phyloP scores from a whole-genome alignment of 2,329 filamentous ascomycete genomes.

The Botryotinia convoluta region DNA sequence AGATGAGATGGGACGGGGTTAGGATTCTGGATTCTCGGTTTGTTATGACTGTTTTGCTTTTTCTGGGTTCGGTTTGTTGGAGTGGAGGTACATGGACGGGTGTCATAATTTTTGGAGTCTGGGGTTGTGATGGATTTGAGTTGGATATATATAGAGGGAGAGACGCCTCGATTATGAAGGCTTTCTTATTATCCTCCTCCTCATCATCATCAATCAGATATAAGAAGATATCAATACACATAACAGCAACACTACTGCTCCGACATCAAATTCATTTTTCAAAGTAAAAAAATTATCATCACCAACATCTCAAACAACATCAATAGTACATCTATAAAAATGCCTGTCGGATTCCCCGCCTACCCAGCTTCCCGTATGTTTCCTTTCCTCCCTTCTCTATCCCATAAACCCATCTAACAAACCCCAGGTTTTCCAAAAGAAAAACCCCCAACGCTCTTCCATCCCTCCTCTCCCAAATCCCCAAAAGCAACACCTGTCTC shows the following conservation, averaged over 20 bases:
- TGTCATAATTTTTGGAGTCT: not conserved
- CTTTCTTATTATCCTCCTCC: not conserved
- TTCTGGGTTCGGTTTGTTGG: not conserved
- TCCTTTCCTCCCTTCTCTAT: not conserved
- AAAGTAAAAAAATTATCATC: not conserved
- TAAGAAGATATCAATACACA: not conserved
- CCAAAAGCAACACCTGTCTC: not conserved
- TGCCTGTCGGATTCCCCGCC: slow-evolving; percentile 18
- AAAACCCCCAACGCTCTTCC: slow-evolving; percentile 28
- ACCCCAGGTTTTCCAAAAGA: slow-evolving; percentile 29
- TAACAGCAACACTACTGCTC: not conserved
- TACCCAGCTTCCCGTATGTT: slow-evolving; percentile 23
- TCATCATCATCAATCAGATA: not conserved
- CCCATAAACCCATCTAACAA: slow-evolving; percentile 11
- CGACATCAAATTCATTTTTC: not conserved
- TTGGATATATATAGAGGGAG: slow-evolving; percentile 4
- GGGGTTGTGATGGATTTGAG: not conserved
- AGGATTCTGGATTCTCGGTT: not conserved
- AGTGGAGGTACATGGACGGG: not conserved
- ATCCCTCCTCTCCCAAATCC: slow-evolving; percentile 32
- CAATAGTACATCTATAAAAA: slow-evolving; percentile 5
- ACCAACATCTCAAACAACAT: not conserved
- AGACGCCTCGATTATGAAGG: not conserved
- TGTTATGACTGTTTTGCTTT: not conserved
- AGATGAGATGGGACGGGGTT: not conserved